Conservation (phyloP, 2,329 filamentous ascomycete species). For the Zymoseptoria crescenta region DNA sequence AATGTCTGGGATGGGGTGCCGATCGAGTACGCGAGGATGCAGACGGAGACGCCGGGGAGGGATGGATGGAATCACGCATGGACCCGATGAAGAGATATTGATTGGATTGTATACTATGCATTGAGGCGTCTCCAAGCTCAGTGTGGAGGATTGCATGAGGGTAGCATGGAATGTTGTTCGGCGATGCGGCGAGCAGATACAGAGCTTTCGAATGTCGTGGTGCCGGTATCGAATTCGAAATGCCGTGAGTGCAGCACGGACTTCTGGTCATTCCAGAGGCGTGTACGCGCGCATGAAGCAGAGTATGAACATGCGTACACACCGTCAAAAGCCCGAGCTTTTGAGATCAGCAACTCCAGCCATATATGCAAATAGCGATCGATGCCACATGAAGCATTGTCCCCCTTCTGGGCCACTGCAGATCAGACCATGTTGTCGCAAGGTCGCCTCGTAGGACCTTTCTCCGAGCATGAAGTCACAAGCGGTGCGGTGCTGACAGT, state of each 20-base stretch:
- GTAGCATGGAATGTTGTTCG: not conserved
- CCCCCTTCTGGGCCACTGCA: not conserved
- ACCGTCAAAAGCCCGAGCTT: too few relatives aligned
- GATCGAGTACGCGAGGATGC: conserved; percentile 79
- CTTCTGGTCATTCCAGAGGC: not conserved
- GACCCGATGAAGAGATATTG: conserved; percentile 42
- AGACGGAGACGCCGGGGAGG: conserved; percentile 72
- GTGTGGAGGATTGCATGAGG: too few relatives aligned
- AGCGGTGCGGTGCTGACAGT: not conserved
- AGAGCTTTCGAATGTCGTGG: not conserved
- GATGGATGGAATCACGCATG: conserved; percentile 91
- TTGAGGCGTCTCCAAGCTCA: not conserved
- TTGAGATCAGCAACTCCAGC: too few relatives aligned
- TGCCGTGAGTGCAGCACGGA: not conserved
- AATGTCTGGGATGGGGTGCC: conserved; percentile 74
- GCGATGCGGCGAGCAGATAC: not conserved
- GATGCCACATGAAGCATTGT: not conserved
- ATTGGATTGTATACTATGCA: not conserved
- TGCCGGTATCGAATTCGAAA: not conserved
- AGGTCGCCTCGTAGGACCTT: not conserved
- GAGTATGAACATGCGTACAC: not conserved
- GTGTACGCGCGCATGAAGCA: not conserved
- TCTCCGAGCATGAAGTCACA: too few relatives aligned
- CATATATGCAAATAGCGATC: not conserved
- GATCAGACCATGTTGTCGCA: not conserved